Evolutionary conservation across 257 asterid genomes (phyloP).

Genomic region (Nicotiana obtusifolia): DNA sequence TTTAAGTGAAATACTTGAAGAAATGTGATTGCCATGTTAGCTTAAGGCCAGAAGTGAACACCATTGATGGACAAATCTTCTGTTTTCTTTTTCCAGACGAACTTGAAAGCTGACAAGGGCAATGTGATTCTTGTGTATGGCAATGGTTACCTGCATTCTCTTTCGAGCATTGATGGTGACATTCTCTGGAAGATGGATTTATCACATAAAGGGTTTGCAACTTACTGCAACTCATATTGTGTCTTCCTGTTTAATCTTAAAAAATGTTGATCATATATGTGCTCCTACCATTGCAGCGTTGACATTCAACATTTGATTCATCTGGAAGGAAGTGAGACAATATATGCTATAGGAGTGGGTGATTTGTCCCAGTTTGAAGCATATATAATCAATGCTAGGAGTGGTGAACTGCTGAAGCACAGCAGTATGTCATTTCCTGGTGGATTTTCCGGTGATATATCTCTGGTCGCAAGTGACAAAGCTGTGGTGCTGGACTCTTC

Average conservation of each 20-base stretch:
- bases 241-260: background rate
- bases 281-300: conserved; percentile 44
- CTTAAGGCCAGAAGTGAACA: background rate
- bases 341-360: conserved; percentile 58
- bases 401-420: conserved; percentile 62
- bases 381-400: conserved; percentile 55
- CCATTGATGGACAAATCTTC: background rate
- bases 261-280: background rate
- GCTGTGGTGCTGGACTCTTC: conserved; percentile 75
- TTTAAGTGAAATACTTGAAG: background rate
- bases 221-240: background rate
- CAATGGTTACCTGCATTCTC: conserved; percentile 67
- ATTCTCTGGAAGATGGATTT: conserved; percentile 77
- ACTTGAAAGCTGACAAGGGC: conserved; percentile 62
- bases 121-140: conserved; percentile 55
- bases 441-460: conserved; percentile 77
- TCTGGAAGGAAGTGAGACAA: conserved; percentile 55
- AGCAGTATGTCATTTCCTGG: conserved; percentile 39
- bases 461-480: conserved; percentile 47
- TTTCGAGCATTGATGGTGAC: conserved; percentile 83
- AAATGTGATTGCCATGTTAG: background rate
- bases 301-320: conserved; percentile 52
- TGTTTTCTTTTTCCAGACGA: conserved; percentile 44
- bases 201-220: conserved; percentile 63
- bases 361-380: conserved; percentile 50